phyloP scores from a whole-genome alignment of 768 basidiomycete species.

The Clavulina sp. region DNA sequence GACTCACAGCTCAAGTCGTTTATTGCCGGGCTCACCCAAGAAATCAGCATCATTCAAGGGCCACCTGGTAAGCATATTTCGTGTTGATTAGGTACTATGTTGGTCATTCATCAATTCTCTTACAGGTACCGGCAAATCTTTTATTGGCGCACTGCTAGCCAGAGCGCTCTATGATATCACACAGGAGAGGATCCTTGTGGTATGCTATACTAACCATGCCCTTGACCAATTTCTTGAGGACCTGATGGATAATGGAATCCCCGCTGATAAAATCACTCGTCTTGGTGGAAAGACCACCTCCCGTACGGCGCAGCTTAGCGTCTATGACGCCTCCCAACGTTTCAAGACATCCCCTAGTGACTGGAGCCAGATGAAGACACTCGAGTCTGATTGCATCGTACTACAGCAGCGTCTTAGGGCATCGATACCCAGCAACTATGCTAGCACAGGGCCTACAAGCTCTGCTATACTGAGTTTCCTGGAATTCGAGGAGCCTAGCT shows the following conservation, averaged over 20 bases:
- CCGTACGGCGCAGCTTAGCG: conserved; percentile 27
- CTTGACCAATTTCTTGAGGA: conserved; percentile 53
- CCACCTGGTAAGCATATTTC: conserved; percentile 36
- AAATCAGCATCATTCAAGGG: conserved; percentile 47
- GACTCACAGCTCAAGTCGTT: conserved; percentile 29
- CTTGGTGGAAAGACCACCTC: conserved; percentile 38
- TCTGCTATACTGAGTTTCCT: conserved; percentile 26
- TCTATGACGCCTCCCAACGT: conserved; percentile 17
- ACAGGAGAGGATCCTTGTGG: conserved; percentile 37
- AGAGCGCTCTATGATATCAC: conserved; percentile 38
- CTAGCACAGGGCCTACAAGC: conserved; percentile 15
- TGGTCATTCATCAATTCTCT: neutral
- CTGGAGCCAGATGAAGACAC: neutral
- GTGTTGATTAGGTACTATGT: neutral
- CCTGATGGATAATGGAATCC: conserved; percentile 42
- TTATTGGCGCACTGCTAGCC: conserved; percentile 49
- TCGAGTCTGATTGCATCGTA: neutral
- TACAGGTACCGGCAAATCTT: conserved; percentile 56
- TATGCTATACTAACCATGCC: conserved; percentile 61
- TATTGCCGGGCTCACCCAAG: conserved; percentile 35
- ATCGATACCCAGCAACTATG: neutral
- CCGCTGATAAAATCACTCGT: conserved; percentile 31
- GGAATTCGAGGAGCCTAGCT: conserved; percentile 34
- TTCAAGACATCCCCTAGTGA: neutral
- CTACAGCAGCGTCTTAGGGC: neutral